A percentile compares a stretch with the other conserved stretches of the same genome.
Evolutionary conservation across 2,329 filamentous ascomycete species (phyloP).

Genomic region (Exophiala sp.): DNA sequence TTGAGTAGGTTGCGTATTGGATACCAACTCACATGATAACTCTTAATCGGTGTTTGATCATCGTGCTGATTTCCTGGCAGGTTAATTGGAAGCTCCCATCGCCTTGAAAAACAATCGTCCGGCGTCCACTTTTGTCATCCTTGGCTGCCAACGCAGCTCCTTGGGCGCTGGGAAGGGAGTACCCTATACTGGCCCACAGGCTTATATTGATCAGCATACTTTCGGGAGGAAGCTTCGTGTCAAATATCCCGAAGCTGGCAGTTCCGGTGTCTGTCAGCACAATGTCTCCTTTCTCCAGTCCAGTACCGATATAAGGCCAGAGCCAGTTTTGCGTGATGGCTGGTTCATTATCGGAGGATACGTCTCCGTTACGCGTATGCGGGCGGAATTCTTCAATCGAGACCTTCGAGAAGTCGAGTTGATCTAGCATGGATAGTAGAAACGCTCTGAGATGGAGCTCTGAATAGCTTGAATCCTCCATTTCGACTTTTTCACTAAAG

Average conservation of each 20-base stretch:
- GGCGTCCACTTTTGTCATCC: slow-evolving; percentile 22
- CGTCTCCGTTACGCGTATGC: neutral
- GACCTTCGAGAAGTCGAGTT: neutral
- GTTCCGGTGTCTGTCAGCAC: slow-evolving; percentile 86
- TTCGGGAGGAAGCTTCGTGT: slow-evolving; percentile 70
- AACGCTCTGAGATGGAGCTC: neutral
- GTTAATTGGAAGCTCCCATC: slow-evolving; percentile 85
- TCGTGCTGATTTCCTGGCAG: slow-evolving; percentile 73
- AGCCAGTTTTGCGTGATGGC: slow-evolving; percentile 54
- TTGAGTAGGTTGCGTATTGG: neutral
- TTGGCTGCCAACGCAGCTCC: slow-evolving; percentile 65
- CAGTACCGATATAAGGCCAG: slow-evolving; percentile 74
- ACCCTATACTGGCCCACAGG: slow-evolving; percentile 66
- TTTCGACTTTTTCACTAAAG: neutral
- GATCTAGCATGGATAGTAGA: neutral
- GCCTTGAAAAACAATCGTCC: slow-evolving; percentile 79
- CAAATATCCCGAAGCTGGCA: slow-evolving; percentile 82
- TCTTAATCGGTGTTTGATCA: slow-evolving; percentile 65
- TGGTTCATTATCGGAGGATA: slow-evolving; percentile 26
- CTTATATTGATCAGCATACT: slow-evolving; percentile 76
- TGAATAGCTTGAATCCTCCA: neutral
- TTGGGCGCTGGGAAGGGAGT: slow-evolving; percentile 59
- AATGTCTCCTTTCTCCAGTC: slow-evolving; percentile 68
- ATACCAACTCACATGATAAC: slow-evolving; percentile 2
- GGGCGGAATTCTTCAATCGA: neutral